A percentile compares a stretch with the other conserved stretches of the same genome.
Evolutionary conservation across 495 filamentous ascomycete species (phyloP).

Genomic region (Evernia prunastri): DNA sequence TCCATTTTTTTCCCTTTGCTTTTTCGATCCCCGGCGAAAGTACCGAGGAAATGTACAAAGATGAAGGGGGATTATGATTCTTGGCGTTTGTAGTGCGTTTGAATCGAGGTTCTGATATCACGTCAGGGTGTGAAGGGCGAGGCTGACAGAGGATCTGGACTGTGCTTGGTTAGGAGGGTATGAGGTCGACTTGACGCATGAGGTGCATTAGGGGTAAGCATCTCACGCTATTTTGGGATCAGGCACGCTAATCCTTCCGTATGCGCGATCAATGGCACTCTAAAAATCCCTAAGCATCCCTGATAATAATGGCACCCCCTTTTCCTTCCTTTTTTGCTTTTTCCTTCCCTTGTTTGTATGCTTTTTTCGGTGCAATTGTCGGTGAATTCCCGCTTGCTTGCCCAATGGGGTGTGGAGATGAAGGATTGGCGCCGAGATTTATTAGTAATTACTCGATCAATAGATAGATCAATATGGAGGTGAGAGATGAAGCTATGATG

Average conservation of each 20-base stretch:
- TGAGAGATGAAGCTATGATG: too few relatives aligned
- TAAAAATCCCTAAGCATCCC: too few relatives aligned
- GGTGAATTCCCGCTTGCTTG: too few relatives aligned
- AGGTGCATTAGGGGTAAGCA: conserved; percentile 21
- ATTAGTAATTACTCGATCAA: too few relatives aligned
- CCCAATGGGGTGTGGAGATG: too few relatives aligned
- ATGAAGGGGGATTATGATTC: too few relatives aligned
- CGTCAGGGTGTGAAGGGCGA: neutral
- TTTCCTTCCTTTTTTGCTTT: neutral
- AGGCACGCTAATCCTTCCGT: conserved; percentile 1
- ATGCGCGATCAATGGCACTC: neutral
- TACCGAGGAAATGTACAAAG: too few relatives aligned
- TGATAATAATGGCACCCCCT: too few relatives aligned
- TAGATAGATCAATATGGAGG: too few relatives aligned
- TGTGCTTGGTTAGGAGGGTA: conserved; percentile 10
- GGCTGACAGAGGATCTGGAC: neutral
- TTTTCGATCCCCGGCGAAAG: neutral
- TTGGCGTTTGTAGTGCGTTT: neutral
- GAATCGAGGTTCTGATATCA: neutral
- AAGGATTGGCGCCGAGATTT: too few relatives aligned
- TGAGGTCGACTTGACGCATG: conserved; percentile 7
- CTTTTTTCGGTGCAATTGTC: neutral
- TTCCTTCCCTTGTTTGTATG: neutral
- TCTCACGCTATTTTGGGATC: conserved; percentile 11
- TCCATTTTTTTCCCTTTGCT: too few relatives aligned